Evolutionary conservation across 306 rosid genomes (phyloP), one percentile per base, ranked within the genome.

Genomic region (Cucurbita ficifolia): DNA sequence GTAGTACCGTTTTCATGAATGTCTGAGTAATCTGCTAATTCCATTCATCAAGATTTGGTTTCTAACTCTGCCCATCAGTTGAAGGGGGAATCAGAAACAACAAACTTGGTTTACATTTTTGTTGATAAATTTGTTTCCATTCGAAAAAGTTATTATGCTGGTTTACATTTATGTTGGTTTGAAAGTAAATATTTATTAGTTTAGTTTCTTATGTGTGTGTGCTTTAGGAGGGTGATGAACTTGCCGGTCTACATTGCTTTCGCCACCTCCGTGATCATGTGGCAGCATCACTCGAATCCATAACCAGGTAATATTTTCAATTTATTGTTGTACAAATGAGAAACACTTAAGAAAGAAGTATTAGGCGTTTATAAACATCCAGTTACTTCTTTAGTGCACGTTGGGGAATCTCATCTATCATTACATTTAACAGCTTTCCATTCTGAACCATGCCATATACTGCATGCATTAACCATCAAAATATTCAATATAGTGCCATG

Each of bases 201-300:
- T 24, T 10, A 42, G n/a, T 76, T 79, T 63, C 10, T 75, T 59
- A 69, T 72, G 79, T 79, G 82, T 64, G 58, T 72, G 79, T 79
- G 82, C 76, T 72, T 71, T 73, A 95, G 99, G 96, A 91, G 56
- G 99, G 97, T 71, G 99, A 91, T 77, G 99, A 95, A 74, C 99
- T 95, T 78, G 78, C 96, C 76, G 99, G 99, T 84, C 83, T 95
- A 58, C 99, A 95, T 76, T 95, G 99, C 82, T 95, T 91, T 83
- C 97, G 94, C 55, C 96, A 95, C 84, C 96, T 95, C 51, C 84
- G 96, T 78, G 97, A 95, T 83, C 95, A 86, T 42, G 95, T 91
- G 19, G 89, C 91, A 64, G 86, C 86, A 71, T 88, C 96, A 61
- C 88, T 91, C 70, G 99, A 95, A 80, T 89, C 99, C 81, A 82